Evolutionary conservation across 805 yeast genomes (phyloP).

Genomic region (Limtongia smithiae): DNA sequence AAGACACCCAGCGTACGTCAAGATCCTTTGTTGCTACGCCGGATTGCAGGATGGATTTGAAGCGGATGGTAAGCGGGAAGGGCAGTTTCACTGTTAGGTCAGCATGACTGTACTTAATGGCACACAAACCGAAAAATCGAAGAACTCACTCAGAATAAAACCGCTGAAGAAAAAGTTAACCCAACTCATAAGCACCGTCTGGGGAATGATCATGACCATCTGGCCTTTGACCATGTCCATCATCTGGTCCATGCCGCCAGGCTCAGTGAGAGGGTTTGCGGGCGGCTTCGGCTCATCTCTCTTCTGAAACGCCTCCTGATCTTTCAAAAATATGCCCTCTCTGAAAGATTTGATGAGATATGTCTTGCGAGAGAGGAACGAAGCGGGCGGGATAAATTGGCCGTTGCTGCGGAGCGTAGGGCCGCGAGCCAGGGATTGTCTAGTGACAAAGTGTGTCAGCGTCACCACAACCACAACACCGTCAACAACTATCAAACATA

Average conservation of each 20-base stretch:
- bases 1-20: slow-evolving; percentile 87
- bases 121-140: slow-evolving; percentile 27
- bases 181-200: slow-evolving; percentile 94
- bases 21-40: slow-evolving; percentile 82
- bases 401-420: slow-evolving; percentile 55
- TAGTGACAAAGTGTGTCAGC: slow-evolving; percentile 20
- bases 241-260: slow-evolving; percentile 67
- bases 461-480: slow-evolving; percentile 3
- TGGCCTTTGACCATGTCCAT: slow-evolving; percentile 76
- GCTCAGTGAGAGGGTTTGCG: slow-evolving; percentile 65
- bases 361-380: slow-evolving; percentile 53
- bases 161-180: slow-evolving; percentile 91
- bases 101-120: slow-evolving; percentile 33
- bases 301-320: slow-evolving; percentile 39
- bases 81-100: slow-evolving; percentile 67
- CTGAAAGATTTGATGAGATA: slow-evolving; percentile 48
- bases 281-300: slow-evolving; percentile 26
- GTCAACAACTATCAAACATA: slow-evolving; percentile 20
- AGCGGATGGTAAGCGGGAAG: slow-evolving; percentile 82
- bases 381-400: slow-evolving; percentile 49
- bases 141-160: slow-evolving; percentile 40
- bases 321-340: slow-evolving; percentile 55
- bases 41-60: slow-evolving; percentile 86
- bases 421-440: slow-evolving; percentile 59
- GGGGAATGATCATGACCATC: slow-evolving; percentile 81